Percentiles rank a stretch among this genome's conserved stretches.
Conservation (phyloP, 2,329 filamentous ascomycete genomes). For the Nemania sp. region DNA sequence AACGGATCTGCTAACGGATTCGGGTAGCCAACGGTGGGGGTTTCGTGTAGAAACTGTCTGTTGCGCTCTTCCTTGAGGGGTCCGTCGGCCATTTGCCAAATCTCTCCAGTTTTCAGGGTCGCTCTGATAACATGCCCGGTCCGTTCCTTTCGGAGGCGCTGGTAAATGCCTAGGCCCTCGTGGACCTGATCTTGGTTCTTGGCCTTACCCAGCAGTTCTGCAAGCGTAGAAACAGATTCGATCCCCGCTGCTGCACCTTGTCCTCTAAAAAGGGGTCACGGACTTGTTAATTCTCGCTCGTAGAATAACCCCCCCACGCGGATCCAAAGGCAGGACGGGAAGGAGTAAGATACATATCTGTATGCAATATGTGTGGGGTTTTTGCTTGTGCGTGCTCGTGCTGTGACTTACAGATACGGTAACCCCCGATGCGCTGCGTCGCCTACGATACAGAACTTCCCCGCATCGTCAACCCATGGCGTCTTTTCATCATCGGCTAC, state of each 20-base stretch:
- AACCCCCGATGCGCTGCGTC: constrained; percentile 41
- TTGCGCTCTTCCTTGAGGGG: constrained; percentile 40
- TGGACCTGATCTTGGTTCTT: constrained; percentile 22
- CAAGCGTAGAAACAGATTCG: constrained; percentile 40
- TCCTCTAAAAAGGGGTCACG: constrained; percentile 27
- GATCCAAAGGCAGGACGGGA: neutral
- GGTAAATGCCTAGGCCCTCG: constrained; percentile 35
- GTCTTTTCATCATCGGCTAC: constrained; percentile 32
- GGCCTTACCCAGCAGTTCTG: constrained; percentile 37
- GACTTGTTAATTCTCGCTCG: constrained; percentile 5
- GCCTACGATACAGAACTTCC: constrained; percentile 41
- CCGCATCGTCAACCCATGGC: constrained; percentile 36
- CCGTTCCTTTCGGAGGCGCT: constrained; percentile 40
- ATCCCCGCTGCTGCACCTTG: constrained; percentile 42
- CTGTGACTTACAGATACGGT: constrained; percentile 42
- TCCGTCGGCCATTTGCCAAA: constrained; percentile 43
- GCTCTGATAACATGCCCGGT: constrained; percentile 38
- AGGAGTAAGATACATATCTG: neutral
- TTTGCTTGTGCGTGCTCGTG: neutral
- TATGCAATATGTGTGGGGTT: neutral
- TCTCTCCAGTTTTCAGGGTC: constrained; percentile 37
- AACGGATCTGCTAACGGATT: constrained; percentile 43
- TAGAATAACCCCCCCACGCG: neutral
- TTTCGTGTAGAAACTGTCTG: constrained; percentile 36
- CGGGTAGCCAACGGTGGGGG: constrained; percentile 40